Evolutionary conservation across 371 early-diverging fungal genomes (phyloP), one percentile per base, ranked within the genome.

Genomic region (Apophysomyces variabilis): DNA sequence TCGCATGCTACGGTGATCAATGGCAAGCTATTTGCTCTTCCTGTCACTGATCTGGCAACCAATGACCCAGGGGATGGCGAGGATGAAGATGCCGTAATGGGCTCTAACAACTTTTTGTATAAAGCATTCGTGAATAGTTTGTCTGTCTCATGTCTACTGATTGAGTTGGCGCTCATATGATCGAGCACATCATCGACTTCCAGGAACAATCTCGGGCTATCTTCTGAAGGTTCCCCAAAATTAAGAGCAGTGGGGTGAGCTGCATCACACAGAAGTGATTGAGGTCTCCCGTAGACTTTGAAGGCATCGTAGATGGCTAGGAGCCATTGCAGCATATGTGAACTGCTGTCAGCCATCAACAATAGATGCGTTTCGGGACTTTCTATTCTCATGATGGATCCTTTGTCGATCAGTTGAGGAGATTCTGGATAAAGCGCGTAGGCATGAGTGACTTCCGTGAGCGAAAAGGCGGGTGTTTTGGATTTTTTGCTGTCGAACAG

Each of bases 351-450:
- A 16, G 85, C 74, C 80, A 84, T 84, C 36, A 84, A 66, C 41
- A 83, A 65, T 65, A 86, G 47, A 54, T 75, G 61, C 7, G 66
- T 67, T 5, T 69, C 68, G 26, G 73, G 68, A 4, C 57, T 59
- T 37, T 84, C 84, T 11, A 87, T 47, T 38, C 78, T 75, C 58
- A 85, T 75, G 62, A 82, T 73, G 12, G 73, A 77, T 4, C 78
- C 71, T 57, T 81, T 73, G 57, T 83, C 84, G 38, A 83, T 77
- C 35, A 85, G 36, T 7, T 79, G 75, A 11, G 76, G 68, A 16
- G 70, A 74, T 61, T 84, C 87, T 1, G 93, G 94, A 64, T 89
- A 93, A 46, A 92, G 81, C 4, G 92, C 89, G 64, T 92, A 92
- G 2, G 87, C 89, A 62, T 87, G 88, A 36, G 75, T 79, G 41